These are phyloP conservation scores for Paecilomyces sp. DNA, from an alignment of 2,329 filamentous ascomycete genomes.

Conservation along the genomic window DNA sequence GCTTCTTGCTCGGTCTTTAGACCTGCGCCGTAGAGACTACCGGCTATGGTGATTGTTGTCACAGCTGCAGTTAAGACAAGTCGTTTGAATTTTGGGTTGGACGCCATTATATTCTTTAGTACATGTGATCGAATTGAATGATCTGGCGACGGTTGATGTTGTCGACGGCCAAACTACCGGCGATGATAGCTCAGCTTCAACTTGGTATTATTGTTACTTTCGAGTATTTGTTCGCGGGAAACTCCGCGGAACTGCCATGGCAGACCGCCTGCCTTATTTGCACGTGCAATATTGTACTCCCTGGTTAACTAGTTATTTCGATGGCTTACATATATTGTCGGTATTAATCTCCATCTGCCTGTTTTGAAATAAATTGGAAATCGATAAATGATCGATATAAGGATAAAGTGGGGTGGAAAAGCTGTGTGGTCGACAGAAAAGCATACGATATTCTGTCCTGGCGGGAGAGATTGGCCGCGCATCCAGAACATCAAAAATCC, in stretches of 20 bases:
- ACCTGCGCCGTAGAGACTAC: slow-evolving; percentile 54
- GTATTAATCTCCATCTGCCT: not conserved
- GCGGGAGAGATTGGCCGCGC: not conserved
- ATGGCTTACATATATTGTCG: too few relatives aligned
- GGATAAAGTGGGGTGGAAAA: not conserved
- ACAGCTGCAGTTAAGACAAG: slow-evolving; percentile 50
- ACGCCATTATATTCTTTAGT: slow-evolving; percentile 4
- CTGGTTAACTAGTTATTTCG: not conserved
- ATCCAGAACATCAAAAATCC: not conserved
- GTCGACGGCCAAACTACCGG: not conserved
- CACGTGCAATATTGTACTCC: not conserved
- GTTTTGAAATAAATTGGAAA: not conserved
- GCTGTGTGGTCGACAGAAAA: not conserved
- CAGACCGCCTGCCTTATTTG: not conserved
- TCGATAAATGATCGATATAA: not conserved
- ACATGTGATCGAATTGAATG: too few relatives aligned
- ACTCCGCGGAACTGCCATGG: not conserved
- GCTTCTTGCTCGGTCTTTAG: slow-evolving; percentile 48
- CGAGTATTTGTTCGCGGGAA: not conserved
- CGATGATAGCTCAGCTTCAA: too few relatives aligned
- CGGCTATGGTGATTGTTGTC: slow-evolving; percentile 49
- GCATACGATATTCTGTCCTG: not conserved
- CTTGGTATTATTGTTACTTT: too few relatives aligned
- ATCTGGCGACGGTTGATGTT: not conserved
- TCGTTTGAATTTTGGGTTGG: slow-evolving; percentile 36